phyloP scores from a whole-genome alignment of 2,329 filamentous ascomycete genomes.

The Fusarium sp. region DNA sequence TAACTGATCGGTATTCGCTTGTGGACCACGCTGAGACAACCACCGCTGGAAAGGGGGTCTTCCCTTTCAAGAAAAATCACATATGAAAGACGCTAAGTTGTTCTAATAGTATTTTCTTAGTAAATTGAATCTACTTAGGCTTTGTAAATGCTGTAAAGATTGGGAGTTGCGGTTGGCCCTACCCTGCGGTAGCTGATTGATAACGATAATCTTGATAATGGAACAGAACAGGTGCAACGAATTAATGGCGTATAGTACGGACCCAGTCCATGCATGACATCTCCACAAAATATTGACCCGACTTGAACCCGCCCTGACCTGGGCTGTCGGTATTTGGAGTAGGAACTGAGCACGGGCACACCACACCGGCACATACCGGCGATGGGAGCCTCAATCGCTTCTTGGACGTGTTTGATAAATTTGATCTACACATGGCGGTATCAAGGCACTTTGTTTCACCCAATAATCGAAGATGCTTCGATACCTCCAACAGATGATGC shows the following conservation, averaged over 20 bases:
- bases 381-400: rapidly evolving
- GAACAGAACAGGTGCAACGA: not conserved
- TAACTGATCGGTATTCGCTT: too few species aligned
- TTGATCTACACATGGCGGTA: not conserved
- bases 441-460: not conserved
- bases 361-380: not conserved
- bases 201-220: not conserved
- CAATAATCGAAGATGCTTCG: not conserved
- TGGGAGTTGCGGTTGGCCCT: not conserved
- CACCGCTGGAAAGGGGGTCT: too few species aligned
- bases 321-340: not conserved
- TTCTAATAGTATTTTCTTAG: too few species aligned
- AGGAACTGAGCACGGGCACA: not conserved
- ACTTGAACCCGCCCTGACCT: not conserved
- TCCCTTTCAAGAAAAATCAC: too few species aligned
- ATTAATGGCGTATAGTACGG: not conserved
- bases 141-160: too few species aligned
- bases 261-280: not conserved
- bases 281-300: not conserved
- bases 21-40: too few species aligned
- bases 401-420: not conserved
- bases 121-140: too few species aligned
- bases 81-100: too few species aligned
- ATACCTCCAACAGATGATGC: not conserved
- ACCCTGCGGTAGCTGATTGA: not conserved